Evolutionary conservation across 1,284 basidiomycete species (phyloP).

Genomic region (Microbotryomycetes sp.): DNA sequence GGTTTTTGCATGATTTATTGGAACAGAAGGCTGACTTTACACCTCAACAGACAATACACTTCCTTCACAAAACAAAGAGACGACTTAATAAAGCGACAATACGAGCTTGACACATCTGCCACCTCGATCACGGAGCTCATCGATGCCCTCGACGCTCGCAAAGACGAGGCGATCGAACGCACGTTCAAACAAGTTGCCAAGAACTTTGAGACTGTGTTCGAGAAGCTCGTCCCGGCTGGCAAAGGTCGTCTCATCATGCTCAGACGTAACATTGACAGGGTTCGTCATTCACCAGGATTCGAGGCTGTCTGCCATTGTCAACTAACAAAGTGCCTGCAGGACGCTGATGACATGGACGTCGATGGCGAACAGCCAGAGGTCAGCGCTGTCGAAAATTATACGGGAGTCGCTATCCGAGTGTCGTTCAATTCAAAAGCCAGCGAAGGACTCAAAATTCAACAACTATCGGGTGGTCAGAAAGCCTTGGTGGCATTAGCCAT

Average conservation of each 20-base stretch:
- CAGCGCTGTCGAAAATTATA: conserved; percentile 79
- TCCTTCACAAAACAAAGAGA: conserved; percentile 97
- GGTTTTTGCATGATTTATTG: no score
- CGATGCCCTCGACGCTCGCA: conserved; percentile 86
- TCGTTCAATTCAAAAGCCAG: conserved; percentile 98
- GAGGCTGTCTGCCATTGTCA: conserved; percentile 7
- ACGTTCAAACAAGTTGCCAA: conserved; percentile 97
- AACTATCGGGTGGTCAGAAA: conserved; percentile 96
- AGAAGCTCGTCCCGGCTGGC: conserved; percentile 91
- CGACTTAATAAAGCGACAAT: conserved; percentile 73
- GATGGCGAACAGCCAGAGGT: conserved; percentile 55
- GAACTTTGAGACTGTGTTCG: conserved; percentile 96
- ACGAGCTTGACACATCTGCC: conserved; percentile 84
- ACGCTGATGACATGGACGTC: conserved; percentile 43
- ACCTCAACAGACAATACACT: conserved; percentile 61
- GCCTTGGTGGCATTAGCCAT: conserved; percentile 92
- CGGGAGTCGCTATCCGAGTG: conserved; percentile 93
- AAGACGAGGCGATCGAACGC: conserved; percentile 95
- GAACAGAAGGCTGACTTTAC: no score
- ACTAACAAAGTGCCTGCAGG: conserved; percentile 33
- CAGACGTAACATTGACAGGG: conserved; percentile 62
- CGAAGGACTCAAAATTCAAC: conserved; percentile 91
- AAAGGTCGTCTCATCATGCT: conserved; percentile 87
- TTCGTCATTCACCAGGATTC: conserved; percentile 41
- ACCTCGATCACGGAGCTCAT: conserved; percentile 91